Conservation (phyloP, 495 filamentous ascomycete genomes). For the Monascus purpureus region DNA sequence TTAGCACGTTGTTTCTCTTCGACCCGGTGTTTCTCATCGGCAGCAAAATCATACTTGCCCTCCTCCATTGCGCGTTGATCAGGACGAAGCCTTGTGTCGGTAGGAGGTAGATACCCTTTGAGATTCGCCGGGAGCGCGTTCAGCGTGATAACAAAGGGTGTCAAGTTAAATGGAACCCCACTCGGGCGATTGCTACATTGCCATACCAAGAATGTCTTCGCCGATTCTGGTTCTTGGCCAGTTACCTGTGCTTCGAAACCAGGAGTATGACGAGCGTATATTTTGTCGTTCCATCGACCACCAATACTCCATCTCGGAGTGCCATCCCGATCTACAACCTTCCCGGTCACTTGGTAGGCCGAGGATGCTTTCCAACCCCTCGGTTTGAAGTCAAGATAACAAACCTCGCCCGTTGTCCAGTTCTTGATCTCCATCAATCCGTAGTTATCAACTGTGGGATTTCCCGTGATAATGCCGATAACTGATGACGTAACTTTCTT, state of each 20-base stretch:
- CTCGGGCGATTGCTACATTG: constrained; percentile 67
- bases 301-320: constrained; percentile 76
- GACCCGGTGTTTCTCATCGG: constrained; percentile 83
- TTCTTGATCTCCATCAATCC: constrained; percentile 96
- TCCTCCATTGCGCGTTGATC: constrained; percentile 99
- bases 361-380: constrained; percentile 89
- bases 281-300: constrained; percentile 92
- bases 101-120: constrained; percentile 63
- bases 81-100: constrained; percentile 77
- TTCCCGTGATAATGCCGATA: constrained; percentile 93
- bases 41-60: constrained; percentile 85
- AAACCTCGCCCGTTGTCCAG: constrained; percentile 83
- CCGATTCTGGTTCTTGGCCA: constrained; percentile 31
- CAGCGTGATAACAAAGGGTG: constrained; percentile 87
- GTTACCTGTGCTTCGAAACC: constrained; percentile 71
- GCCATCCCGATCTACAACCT: constrained; percentile 61
- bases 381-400: constrained; percentile 85
- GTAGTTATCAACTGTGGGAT: constrained; percentile 95
- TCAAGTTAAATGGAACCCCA: constrained; percentile 91
- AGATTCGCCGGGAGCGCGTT: constrained; percentile 75
- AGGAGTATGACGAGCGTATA: constrained; percentile 85
- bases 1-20: constrained; percentile 86
- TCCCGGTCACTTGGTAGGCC: constrained; percentile 76
- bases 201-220: constrained; percentile 82
- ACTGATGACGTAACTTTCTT: constrained; percentile 98